These are phyloP conservation scores for Alternaria ventricosa DNA, from an alignment of 2,329 filamentous ascomycete species.

Conservation along the genomic window DNA sequence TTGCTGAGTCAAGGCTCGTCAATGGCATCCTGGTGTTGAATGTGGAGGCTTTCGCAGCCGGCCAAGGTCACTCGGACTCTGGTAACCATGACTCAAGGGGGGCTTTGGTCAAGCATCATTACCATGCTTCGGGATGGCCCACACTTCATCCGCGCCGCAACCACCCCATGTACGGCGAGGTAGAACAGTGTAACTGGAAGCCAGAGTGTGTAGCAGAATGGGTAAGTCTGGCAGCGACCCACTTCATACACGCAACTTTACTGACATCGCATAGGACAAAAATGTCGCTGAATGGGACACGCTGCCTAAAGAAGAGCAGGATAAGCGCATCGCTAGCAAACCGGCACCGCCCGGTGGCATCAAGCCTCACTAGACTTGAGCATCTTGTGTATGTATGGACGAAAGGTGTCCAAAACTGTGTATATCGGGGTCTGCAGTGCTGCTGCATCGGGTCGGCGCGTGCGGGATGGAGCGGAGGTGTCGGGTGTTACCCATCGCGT, in stretches of 20 bases:
- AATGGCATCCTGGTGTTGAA: conserved; percentile 70
- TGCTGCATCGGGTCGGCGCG: background rate
- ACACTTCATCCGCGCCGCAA: conserved; percentile 69
- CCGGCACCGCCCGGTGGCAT: conserved; percentile 11
- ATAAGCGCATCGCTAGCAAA: conserved; percentile 54
- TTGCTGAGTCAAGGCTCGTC: conserved; percentile 70
- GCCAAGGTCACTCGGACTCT: conserved; percentile 75
- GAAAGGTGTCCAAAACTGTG: background rate
- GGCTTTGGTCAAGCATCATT: conserved; percentile 75
- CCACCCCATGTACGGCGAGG: conserved; percentile 73
- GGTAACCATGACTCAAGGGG: conserved; percentile 71
- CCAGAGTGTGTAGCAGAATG: conserved; percentile 68
- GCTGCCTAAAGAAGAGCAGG: conserved; percentile 66
- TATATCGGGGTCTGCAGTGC: background rate
- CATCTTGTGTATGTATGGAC: background rate
- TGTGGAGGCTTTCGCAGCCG: conserved; percentile 75
- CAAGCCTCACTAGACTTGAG: background rate
- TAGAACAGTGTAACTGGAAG: conserved; percentile 75
- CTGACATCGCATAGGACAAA: conserved; percentile 53
- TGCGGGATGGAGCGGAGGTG: background rate
- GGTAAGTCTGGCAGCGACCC: conserved; percentile 39
- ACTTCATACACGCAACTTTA: background rate
- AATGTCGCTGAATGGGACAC: conserved; percentile 67
- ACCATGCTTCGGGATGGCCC: conserved; percentile 77
- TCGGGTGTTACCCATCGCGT: background rate